Percentiles rank a stretch among this genome's conserved stretches.
phyloP scores from a whole-genome alignment of 2,329 filamentous ascomycete species.

The Fusarium proliferatum region DNA sequence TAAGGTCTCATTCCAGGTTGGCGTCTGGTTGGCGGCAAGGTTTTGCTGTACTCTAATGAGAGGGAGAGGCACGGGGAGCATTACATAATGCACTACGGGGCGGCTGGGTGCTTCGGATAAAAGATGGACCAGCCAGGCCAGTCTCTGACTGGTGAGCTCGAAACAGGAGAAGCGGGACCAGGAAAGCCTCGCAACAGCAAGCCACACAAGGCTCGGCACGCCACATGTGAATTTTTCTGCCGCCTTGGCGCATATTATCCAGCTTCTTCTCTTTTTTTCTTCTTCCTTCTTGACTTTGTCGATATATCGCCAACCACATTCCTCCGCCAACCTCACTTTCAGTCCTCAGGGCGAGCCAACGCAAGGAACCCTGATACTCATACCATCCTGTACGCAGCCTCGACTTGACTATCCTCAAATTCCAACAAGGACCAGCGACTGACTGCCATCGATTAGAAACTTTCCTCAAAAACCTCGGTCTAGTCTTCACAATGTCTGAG shows the following conservation, averaged over 20 bases:
- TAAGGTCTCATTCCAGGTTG: slow-evolving; percentile 55
- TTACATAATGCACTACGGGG: slow-evolving; percentile 48
- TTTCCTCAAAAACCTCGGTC: slow-evolving; percentile 30
- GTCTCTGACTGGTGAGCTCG: not conserved
- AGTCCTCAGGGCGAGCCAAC: slow-evolving; percentile 66
- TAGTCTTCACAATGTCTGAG: slow-evolving; percentile 42
- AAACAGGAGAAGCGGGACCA: not conserved
- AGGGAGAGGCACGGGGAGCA: slow-evolving; percentile 42
- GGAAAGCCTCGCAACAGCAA: slow-evolving; percentile 7
- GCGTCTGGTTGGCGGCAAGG: slow-evolving; percentile 54
- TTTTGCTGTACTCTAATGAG: slow-evolving; percentile 52
- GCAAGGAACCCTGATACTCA: slow-evolving; percentile 67
- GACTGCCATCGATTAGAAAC: slow-evolving; percentile 19
- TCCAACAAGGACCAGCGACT: slow-evolving; percentile 9
- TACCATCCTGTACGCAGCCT: slow-evolving; percentile 26
- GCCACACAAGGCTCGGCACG: slow-evolving; percentile 36
- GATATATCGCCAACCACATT: slow-evolving; percentile 29
- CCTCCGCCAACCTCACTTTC: slow-evolving; percentile 23
- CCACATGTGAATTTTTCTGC: slow-evolving; percentile 43
- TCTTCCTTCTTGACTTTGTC: slow-evolving; percentile 26
- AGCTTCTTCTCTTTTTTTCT: slow-evolving; percentile 34
- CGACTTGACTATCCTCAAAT: not conserved
- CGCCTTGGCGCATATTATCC: slow-evolving; percentile 22
- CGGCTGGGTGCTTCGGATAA: slow-evolving; percentile 34
- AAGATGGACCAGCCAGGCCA: slow-evolving; percentile 13